phyloP scores from a whole-genome alignment of 148 eudicot genomes.

The Cornus florida region DNA sequence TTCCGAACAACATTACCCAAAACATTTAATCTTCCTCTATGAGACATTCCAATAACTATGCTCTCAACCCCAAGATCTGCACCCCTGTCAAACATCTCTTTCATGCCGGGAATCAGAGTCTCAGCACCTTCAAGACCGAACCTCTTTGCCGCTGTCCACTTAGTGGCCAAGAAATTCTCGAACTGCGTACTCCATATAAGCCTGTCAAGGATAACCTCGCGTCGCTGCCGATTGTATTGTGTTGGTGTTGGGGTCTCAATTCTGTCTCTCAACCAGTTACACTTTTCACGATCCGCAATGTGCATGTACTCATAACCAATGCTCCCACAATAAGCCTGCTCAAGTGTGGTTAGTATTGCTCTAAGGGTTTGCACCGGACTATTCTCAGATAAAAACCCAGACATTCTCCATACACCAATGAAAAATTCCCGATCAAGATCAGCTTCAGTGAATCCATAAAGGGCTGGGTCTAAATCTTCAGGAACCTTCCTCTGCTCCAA shows the following conservation, averaged over 20 bases:
- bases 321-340: conserved; percentile 91
- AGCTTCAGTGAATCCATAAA: conserved; percentile 78
- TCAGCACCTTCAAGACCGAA: conserved; percentile 95
- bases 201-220: conserved; percentile 87
- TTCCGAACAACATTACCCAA: conserved; percentile 89
- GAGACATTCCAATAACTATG: conserved; percentile 93
- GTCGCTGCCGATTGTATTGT: conserved; percentile 70
- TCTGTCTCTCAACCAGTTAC: conserved; percentile 89
- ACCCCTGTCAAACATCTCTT: conserved; percentile 91
- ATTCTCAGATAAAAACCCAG: conserved; percentile 90
- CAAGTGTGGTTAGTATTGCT: conserved; percentile 76
- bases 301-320: conserved; percentile 97
- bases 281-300: conserved; percentile 75
- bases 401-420: conserved; percentile 88
- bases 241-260: conserved; percentile 85
- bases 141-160: conserved; percentile 93
- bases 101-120: conserved; percentile 95
- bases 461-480: conserved; percentile 61
- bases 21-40: conserved; percentile 86
- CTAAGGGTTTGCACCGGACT: conserved; percentile 89
- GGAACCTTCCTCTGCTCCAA: conserved; percentile 65
- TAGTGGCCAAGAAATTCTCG: conserved; percentile 87
- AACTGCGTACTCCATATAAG: conserved; percentile 91
- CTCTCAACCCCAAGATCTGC: conserved; percentile 90
- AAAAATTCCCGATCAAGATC: conserved; percentile 95